These are phyloP conservation scores for Penicillium roqueforti DNA, from an alignment of 495 filamentous ascomycete species.

Conservation along the genomic window DNA sequence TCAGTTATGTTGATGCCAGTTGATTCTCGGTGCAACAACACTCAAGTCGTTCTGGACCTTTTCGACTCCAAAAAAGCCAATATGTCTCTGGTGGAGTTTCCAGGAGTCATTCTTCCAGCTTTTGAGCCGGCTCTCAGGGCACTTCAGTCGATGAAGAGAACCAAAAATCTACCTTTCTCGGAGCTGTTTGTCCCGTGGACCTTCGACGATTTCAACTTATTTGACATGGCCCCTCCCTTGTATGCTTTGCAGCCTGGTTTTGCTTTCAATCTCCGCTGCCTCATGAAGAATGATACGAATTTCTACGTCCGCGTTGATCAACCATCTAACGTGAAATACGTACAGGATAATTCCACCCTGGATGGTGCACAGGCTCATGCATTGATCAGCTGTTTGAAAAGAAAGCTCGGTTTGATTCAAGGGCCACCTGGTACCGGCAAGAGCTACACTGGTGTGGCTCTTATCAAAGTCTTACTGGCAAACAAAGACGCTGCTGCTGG, in stretches of 20 bases:
- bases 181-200: conserved; percentile 2
- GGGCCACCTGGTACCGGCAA: conserved; percentile 84
- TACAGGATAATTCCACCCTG: conserved; percentile 46
- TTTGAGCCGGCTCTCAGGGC: conserved; percentile 65
- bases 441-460: conserved; percentile 54
- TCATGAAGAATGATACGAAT: conserved; percentile 35
- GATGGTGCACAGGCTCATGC: conserved; percentile 57
- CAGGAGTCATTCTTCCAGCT: conserved; percentile 60
- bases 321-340: conserved; percentile 34
- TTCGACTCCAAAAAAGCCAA: background rate
- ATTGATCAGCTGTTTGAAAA: conserved; percentile 52
- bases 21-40: background rate
- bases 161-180: background rate
- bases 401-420: conserved; percentile 63
- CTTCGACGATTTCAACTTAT: background rate
- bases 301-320: conserved; percentile 32
- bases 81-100: conserved; percentile 62
- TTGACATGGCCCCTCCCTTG: conserved; percentile 41
- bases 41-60: background rate
- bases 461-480: conserved; percentile 59
- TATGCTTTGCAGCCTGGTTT: conserved; percentile 52
- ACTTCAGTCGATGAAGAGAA: conserved; percentile 54
- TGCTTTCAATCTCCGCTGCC: conserved; percentile 47
- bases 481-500: conserved; percentile 38
- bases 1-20: background rate